Percentiles rank a stretch among this genome's conserved stretches.
Evolutionary conservation across 768 basidiomycete species (phyloP).

Genomic region (Termitomyces sp.): DNA sequence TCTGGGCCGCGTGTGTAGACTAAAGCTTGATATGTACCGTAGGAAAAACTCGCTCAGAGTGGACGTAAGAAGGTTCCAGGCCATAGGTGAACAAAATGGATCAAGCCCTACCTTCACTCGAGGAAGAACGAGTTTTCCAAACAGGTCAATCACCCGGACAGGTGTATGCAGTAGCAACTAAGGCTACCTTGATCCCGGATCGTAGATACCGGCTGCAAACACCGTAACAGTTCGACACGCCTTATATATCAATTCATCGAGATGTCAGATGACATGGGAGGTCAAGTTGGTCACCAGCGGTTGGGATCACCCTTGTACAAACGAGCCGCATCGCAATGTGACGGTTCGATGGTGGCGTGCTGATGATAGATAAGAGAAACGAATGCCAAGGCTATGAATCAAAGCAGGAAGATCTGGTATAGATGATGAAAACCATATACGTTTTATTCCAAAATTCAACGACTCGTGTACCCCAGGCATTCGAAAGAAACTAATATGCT

Average conservation of each 20-base stretch:
- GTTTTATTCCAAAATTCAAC: not conserved
- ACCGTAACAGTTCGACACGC: not conserved
- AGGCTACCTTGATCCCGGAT: slow-evolving; percentile 4
- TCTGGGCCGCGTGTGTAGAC: not conserved
- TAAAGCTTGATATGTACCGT: slow-evolving; percentile 5
- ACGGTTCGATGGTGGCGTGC: slow-evolving; percentile 6
- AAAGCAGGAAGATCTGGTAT: not conserved
- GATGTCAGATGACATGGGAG: slow-evolving; percentile 8
- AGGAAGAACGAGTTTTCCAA: slow-evolving; percentile 3
- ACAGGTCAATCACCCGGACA: slow-evolving; percentile 8
- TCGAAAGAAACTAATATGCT: not conserved
- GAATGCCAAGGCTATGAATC: slow-evolving; percentile 1
- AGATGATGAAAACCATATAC: not conserved
- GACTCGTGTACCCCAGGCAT: not conserved
- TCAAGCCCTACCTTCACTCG: not conserved
- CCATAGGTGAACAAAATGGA: not conserved
- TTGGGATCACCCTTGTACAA: not conserved
- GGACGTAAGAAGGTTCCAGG: not conserved
- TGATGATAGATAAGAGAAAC: slow-evolving; percentile 7
- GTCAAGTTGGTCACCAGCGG: not conserved
- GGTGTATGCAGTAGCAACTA: slow-evolving; percentile 1
- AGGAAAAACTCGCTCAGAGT: slow-evolving; percentile 13
- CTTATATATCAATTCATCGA: not conserved
- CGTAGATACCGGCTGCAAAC: slow-evolving; percentile 7
- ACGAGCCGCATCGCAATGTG: slow-evolving; percentile 1